These are phyloP conservation scores for Alternaria hordeiaustralica DNA, from an alignment of 2,329 filamentous ascomycete species.

Conservation along the genomic window DNA sequence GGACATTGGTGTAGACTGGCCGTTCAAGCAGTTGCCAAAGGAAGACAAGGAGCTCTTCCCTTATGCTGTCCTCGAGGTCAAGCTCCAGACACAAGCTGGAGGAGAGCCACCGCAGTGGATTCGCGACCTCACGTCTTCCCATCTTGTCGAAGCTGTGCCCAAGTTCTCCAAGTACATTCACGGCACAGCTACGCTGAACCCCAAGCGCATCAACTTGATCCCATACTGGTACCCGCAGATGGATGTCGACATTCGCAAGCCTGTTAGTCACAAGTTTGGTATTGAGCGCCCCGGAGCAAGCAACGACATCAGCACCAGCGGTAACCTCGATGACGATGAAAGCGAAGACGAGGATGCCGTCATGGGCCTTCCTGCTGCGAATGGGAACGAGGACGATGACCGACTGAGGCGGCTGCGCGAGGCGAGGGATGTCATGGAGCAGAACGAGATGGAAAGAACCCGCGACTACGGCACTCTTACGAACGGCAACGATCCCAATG, in stretches of 20 bases:
- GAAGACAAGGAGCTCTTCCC: slow-evolving; percentile 91
- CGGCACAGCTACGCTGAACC: slow-evolving; percentile 86
- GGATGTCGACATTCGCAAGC: slow-evolving; percentile 96
- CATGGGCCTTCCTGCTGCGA: slow-evolving; percentile 32
- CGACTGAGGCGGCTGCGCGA: slow-evolving; percentile 57
- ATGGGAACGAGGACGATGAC: slow-evolving; percentile 51
- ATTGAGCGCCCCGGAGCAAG: slow-evolving; percentile 81
- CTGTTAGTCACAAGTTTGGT: slow-evolving; percentile 84
- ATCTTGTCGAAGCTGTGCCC: slow-evolving; percentile 96
- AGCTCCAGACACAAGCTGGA: slow-evolving; percentile 93
- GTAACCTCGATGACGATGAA: slow-evolving; percentile 77
- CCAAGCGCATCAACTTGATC: slow-evolving; percentile 83
- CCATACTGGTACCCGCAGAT: slow-evolving; percentile 99
- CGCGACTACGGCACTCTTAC: slow-evolving; percentile 55
- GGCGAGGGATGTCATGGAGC: slow-evolving; percentile 58
- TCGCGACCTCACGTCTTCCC: slow-evolving; percentile 86
- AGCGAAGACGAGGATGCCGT: slow-evolving; percentile 65
- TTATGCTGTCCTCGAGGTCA: slow-evolving; percentile 95
- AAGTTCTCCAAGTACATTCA: slow-evolving; percentile 99
- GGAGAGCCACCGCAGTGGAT: slow-evolving; percentile 98
- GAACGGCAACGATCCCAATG: slow-evolving; percentile 48
- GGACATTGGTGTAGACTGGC: slow-evolving; percentile 96
- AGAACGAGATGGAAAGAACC: slow-evolving; percentile 58
- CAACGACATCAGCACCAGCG: slow-evolving; percentile 76
- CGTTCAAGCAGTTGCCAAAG: slow-evolving; percentile 85